Evolutionary conservation across 2,329 filamentous ascomycete species (phyloP), one percentile per base, ranked within the genome.

Genomic region (Aspergillus fischeri): DNA sequence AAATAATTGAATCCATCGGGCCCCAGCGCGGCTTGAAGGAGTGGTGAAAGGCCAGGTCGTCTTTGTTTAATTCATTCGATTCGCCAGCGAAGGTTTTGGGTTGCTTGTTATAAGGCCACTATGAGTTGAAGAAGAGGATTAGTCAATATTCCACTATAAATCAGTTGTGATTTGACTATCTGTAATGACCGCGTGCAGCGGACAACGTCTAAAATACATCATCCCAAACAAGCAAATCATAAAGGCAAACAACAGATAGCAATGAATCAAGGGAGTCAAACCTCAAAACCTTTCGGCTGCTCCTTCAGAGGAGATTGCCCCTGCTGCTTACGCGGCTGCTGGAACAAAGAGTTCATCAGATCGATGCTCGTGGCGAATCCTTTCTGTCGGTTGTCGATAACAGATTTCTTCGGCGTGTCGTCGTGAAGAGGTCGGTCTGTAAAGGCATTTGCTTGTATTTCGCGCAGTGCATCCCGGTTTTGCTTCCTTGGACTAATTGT

Each of bases 401-500:
- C 60, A 3, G 65, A 53, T 48, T 66, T 55, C 35, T 65, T 67
- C 51, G 70, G 65, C 24, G 71, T 72, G 50, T 70, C 75, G 47
- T 74, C 73, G 52, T 61, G 63, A 17, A 69, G 60, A 53, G 76
- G 74, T 58, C 74, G 75, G 62, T 80, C 78, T 60, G 81, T 80
- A 51, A 86, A 80, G 28, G 81, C 80, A 58, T 83, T 82, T 44
- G 78, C 80, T 65, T 87, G 88, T 75, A 77, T 88, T 78, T 81
- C 87, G 75, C 76, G 81, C 35, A 94, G 79, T 28, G 87, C 88
- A 58, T 83, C 81, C 61, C 93, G 90, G 77, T 97, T 90, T 68
- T 94, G 88, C 78, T 97, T 97, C 70, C 90, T 87, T 5, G 94
- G 93, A 68, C 91, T 96, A 65, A 97, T 91, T 5, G 94, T 97